phyloP scores from a whole-genome alignment of 495 filamentous ascomycete genomes.

The Penicillium bialowiezense region DNA sequence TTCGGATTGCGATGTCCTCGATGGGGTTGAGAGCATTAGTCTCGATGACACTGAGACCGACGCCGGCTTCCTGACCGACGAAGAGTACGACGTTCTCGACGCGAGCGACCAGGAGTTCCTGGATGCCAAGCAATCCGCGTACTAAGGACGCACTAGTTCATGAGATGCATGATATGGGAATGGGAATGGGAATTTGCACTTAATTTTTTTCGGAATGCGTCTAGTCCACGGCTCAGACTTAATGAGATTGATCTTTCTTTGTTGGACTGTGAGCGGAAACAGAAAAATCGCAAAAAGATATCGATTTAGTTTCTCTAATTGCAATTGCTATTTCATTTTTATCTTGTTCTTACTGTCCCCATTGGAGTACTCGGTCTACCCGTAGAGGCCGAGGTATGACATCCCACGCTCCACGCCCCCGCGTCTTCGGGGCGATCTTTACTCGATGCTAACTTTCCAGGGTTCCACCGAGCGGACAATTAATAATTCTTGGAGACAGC shows the following conservation, averaged over 20 bases:
- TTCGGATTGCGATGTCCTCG: conserved; percentile 54
- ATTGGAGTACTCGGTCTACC: too few species aligned
- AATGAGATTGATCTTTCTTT: conserved; percentile 3
- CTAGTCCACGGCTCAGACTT: conserved; percentile 3
- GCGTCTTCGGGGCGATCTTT: not conserved
- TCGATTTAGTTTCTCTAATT: conserved; percentile 3
- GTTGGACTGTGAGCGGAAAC: conserved; percentile 11
- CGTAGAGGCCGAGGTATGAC: too few species aligned
- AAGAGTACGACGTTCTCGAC: conserved; percentile 96
- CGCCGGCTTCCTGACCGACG: conserved; percentile 85
- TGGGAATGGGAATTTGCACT: conserved; percentile 24
- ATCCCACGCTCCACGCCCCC: not conserved
- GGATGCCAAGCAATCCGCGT: conserved; percentile 37
- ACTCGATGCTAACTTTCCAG: not conserved
- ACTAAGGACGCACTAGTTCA: conserved; percentile 7
- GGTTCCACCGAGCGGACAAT: not conserved
- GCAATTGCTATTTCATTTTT: not conserved
- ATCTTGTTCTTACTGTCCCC: too few species aligned
- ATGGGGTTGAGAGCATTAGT: conserved; percentile 68
- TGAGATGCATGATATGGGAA: conserved; percentile 12
- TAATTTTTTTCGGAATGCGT: conserved; percentile 17
- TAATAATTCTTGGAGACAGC: not conserved
- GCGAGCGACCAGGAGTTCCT: conserved; percentile 89
- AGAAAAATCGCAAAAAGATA: conserved; percentile 5
- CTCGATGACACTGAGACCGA: conserved; percentile 55